Evolutionary conservation across 2,329 filamentous ascomycete genomes (phyloP), one percentile per base, ranked within the genome.

Genomic region (Colletotrichum sp.): DNA sequence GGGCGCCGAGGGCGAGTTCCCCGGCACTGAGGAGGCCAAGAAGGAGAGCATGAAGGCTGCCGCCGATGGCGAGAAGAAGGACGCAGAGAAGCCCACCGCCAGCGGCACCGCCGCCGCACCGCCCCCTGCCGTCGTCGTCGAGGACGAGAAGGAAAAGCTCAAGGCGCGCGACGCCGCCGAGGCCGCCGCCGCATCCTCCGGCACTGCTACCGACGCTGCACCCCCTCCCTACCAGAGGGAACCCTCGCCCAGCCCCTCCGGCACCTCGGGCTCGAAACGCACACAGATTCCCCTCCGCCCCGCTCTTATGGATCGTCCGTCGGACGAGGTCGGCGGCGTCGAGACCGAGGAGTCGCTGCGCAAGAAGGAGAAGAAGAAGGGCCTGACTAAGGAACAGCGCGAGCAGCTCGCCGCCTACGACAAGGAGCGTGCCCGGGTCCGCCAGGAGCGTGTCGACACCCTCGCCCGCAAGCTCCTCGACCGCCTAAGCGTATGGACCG

Each of bases 401-500:
- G 97, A 98, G 81, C 95, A 98, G 82, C 90, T 99, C 36, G 93
- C 93, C 6, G 96, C 95, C 5, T 96, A 96, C 81, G 97, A 99
- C 83, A 90, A 92, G 78, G 96, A 99, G 88, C 93, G 97, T 26
- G 92, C 93, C 76, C 91, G 90, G 79, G 92, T 97, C 77, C 94
- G 97, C 58, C 93, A 98, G 82, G 96, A 99, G 85, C 95, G 97
- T 76, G 95, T 99, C 30, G 92, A 95, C 76, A 97, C 92, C 8
- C 90, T 99, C 18, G 89, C 93, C 15, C 92, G 93, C 83, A 98
- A 98, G 87, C 91, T 99, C 28, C 87, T 97, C 76, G 95, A 98
- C 84, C 94, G 96, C 74, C 92, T 98, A 82, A 96, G 94, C 78
- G 93, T 98, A 56, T 98, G 96, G 96, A 98, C 97, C 8, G 97